A percentile compares a stretch with the other conserved stretches of the same genome.
Evolutionary conservation across 305 asterid species (phyloP).

Genomic region (Solanum hybrid): DNA sequence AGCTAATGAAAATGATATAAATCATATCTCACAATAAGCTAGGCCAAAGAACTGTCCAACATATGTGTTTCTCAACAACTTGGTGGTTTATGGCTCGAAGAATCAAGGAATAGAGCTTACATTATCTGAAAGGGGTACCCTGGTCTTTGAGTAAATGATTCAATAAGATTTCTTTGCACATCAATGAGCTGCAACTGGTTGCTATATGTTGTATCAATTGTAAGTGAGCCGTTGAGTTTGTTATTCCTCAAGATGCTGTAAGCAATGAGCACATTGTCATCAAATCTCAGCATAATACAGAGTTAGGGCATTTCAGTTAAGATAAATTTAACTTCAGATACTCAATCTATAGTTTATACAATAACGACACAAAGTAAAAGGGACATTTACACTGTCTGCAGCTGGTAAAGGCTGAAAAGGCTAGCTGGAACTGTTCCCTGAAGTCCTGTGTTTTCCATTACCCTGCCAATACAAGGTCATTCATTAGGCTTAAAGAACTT

Average conservation of each 20-base stretch:
- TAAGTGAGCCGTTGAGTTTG: constrained; percentile 51
- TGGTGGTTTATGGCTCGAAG: background rate
- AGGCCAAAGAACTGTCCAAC: background rate
- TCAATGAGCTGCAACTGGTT: constrained; percentile 50
- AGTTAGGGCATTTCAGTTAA: background rate
- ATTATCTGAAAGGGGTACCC: constrained; percentile 26
- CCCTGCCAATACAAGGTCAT: constrained; percentile 30
- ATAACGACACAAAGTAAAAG: background rate
- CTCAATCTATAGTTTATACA: background rate
- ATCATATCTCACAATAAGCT: background rate
- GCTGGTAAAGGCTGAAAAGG: constrained; percentile 41
- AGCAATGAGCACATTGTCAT: background rate
- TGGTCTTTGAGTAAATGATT: constrained; percentile 26
- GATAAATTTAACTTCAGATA: background rate
- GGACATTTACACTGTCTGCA: constrained; percentile 60
- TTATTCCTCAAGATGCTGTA: constrained; percentile 52
- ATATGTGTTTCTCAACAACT: background rate
- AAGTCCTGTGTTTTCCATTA: constrained; percentile 44
- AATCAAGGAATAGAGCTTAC: constrained; percentile 28
- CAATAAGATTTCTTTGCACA: constrained; percentile 46
- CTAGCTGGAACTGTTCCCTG: constrained; percentile 47
- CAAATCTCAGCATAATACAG: background rate
- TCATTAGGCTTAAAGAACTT: background rate
- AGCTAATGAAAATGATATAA: background rate
- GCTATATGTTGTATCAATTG: constrained; percentile 34